These are phyloP conservation scores for Sphaerosporella brunnea DNA, from an alignment of 495 filamentous ascomycete species.

Conservation along the genomic window DNA sequence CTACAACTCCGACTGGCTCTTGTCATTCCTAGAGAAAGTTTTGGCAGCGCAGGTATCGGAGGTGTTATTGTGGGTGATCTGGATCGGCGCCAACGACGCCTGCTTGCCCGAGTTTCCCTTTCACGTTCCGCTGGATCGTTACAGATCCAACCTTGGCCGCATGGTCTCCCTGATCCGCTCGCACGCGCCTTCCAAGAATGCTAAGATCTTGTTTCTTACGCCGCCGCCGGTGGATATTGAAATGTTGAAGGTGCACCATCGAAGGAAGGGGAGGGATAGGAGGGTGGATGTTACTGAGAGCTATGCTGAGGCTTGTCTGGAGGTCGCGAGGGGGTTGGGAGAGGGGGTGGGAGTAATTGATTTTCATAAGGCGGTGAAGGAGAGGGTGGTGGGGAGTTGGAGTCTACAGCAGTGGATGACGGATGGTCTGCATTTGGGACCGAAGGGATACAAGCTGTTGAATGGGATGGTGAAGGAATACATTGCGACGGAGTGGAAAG, in stretches of 20 bases:
- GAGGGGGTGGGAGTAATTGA: background rate
- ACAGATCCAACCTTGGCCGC: constrained; percentile 3
- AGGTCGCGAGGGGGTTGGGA: background rate
- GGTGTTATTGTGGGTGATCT: constrained; percentile 4
- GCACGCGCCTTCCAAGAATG: background rate
- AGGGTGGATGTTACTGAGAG: background rate
- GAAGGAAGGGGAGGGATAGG: constrained; percentile 1
- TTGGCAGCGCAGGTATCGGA: background rate
- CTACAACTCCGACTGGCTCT: constrained; percentile 10
- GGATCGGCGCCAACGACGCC: constrained; percentile 8
- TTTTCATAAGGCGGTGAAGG: constrained; percentile 1
- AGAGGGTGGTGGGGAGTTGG: background rate
- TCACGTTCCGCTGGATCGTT: constrained; percentile 4
- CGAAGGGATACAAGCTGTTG: constrained; percentile 10
- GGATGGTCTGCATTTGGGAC: constrained; percentile 11
- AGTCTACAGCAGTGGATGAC: background rate
- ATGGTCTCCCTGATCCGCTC: constrained; percentile 5
- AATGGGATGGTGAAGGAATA: background rate
- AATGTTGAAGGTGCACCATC: background rate
- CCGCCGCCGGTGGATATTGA: constrained; percentile 8
- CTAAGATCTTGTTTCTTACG: constrained; percentile 1
- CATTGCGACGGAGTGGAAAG: constrained; percentile 4
- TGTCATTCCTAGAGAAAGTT: background rate
- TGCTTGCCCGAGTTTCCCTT: constrained; percentile 6
- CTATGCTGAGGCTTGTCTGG: constrained; percentile 3